A percentile compares a stretch with the other conserved stretches of the same genome.
These are phyloP conservation scores for Aquilaria malaccensis DNA, from an alignment of 345 rosid genomes.

Conservation along the genomic window DNA sequence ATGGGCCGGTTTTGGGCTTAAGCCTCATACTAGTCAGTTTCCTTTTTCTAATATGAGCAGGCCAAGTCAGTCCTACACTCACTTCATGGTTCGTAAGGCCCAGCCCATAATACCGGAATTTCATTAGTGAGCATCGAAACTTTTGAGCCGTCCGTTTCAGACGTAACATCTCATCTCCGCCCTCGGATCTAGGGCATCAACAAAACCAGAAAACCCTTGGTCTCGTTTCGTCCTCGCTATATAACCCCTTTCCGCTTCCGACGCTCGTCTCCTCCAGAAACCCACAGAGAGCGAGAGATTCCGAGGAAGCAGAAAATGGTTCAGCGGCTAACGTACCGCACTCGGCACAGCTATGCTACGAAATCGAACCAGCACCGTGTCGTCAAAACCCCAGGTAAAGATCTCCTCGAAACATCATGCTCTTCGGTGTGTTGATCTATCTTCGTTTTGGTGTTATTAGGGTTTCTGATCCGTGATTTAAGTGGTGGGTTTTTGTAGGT, in stretches of 20 bases:
- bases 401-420: not conserved
- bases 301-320: conserved; percentile 44
- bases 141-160: not conserved
- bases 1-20: not conserved
- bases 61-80: not conserved
- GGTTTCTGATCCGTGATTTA: not conserved
- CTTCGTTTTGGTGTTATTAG: conserved; percentile 7
- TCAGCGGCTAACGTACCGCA: conserved; percentile 85
- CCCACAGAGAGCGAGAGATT: conserved; percentile 20
- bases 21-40: conserved; percentile 8
- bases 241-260: conserved; percentile 4
- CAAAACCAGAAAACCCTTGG: not conserved
- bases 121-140: not conserved
- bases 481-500: conserved; percentile 27
- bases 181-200: conserved; percentile 46
- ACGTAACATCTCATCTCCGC: conserved; percentile 1
- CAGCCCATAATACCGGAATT: not conserved
- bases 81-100: conserved; percentile 9
- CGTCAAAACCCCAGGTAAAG: conserved; percentile 83
- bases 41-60: conserved; percentile 5
- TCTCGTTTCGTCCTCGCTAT: not conserved
- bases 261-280: conserved; percentile 19
- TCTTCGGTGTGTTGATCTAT: not conserved
- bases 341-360: conserved; percentile 93
- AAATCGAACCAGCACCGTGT: conserved; percentile 89